phyloP scores from a whole-genome alignment of 805 yeast species.

The Metschnikowia chrysomelidarum region DNA sequence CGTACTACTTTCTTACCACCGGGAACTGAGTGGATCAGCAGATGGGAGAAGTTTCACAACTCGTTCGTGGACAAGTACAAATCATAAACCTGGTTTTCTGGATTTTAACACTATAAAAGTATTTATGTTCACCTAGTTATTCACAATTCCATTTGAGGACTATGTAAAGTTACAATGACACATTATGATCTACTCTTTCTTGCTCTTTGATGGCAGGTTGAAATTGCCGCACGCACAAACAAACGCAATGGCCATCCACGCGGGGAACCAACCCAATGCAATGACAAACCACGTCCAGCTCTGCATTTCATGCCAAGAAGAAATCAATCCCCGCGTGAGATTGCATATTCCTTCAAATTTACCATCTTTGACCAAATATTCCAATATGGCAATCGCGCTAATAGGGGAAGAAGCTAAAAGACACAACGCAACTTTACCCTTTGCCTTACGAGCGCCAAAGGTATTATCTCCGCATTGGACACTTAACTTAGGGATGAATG shows the following conservation, averaged over 20 bases:
- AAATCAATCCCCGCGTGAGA: slow-evolving; percentile 50
- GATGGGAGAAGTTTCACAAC: slow-evolving; percentile 77
- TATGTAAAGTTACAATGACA: too few relatives aligned
- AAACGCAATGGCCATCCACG: slow-evolving; percentile 54
- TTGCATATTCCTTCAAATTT: slow-evolving; percentile 33
- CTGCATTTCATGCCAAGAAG: slow-evolving; percentile 65
- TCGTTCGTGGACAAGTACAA: slow-evolving; percentile 60
- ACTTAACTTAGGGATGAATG: slow-evolving; percentile 49
- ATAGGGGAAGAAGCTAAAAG: slow-evolving; percentile 54
- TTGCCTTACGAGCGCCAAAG: slow-evolving; percentile 11
- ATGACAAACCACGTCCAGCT: slow-evolving; percentile 86
- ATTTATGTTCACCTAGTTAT: too few relatives aligned
- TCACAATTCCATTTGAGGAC: too few relatives aligned
- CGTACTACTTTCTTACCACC: slow-evolving; percentile 98
- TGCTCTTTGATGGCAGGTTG: slow-evolving; percentile 6
- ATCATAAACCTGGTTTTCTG: background rate
- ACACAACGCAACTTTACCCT: slow-evolving; percentile 30
- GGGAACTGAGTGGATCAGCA: slow-evolving; percentile 82
- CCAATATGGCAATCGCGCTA: slow-evolving; percentile 25
- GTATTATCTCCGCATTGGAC: slow-evolving; percentile 13
- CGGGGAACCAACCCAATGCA: slow-evolving; percentile 76
- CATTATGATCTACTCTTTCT: slow-evolving; percentile 8
- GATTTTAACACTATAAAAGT: too few relatives aligned
- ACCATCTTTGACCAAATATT: slow-evolving; percentile 26
- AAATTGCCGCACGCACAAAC: slow-evolving; percentile 32